phyloP scores from a whole-genome alignment of 1,284 basidiomycete genomes.

The Ceratobasidium sp. region DNA sequence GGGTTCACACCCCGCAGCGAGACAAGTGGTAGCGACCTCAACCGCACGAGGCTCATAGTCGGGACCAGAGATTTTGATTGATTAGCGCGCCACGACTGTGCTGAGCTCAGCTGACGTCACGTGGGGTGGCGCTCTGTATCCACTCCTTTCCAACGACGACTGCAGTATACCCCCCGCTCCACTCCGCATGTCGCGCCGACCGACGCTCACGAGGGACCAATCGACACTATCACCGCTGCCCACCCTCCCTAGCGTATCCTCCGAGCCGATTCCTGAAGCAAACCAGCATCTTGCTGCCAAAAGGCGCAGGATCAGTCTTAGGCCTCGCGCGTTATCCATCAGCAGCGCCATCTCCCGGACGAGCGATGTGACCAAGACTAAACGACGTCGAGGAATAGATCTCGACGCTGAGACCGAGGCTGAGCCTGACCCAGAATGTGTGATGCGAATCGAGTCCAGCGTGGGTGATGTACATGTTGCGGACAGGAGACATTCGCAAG shows the following conservation, averaged over 20 bases:
- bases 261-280: slow-evolving; percentile 26
- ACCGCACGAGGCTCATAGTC: background rate
- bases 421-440: slow-evolving; percentile 24
- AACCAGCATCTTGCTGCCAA: slow-evolving; percentile 12
- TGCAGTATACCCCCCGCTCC: slow-evolving; percentile 26
- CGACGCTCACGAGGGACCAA: background rate
- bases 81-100: slow-evolving; percentile 9
- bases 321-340: slow-evolving; percentile 22
- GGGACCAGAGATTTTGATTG: background rate
- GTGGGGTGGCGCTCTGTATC: slow-evolving; percentile 9
- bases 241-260: slow-evolving; percentile 14
- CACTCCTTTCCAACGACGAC: background rate
- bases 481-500: slow-evolving; percentile 13
- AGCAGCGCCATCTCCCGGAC: background rate
- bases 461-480: slow-evolving; percentile 11
- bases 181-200: slow-evolving; percentile 26
- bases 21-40: slow-evolving; percentile 9
- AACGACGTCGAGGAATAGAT: slow-evolving; percentile 3
- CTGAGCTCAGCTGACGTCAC: slow-evolving; percentile 19
- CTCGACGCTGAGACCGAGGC: background rate
- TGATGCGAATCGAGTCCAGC: slow-evolving; percentile 7
- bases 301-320: slow-evolving; percentile 2
- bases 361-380: slow-evolving; percentile 5
- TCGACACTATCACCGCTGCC: slow-evolving; percentile 12
- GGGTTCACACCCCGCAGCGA: background rate